These are phyloP conservation scores for Verticillium tricorpus DNA, from an alignment of 2,329 filamentous ascomycete species.

Conservation along the genomic window DNA sequence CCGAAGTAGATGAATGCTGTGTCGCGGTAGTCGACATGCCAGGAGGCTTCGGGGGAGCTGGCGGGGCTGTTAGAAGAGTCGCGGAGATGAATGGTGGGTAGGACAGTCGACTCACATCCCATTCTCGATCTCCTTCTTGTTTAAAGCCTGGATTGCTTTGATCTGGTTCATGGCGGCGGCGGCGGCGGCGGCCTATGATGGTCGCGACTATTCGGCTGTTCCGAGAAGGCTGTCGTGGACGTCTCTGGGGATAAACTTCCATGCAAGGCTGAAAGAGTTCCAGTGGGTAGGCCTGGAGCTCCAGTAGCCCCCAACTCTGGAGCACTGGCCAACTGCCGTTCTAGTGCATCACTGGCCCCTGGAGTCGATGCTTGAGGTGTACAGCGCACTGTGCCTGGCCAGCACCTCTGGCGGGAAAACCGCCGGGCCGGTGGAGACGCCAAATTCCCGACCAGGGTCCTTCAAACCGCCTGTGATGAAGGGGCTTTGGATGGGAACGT, in stretches of 20 bases:
- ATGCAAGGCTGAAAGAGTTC: constrained; percentile 9
- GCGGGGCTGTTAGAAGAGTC: constrained; percentile 2
- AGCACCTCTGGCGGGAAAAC: constrained; percentile 9
- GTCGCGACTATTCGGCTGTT: neutral
- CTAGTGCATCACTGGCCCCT: constrained; percentile 9
- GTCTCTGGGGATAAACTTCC: neutral
- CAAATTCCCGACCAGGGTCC: constrained; percentile 7
- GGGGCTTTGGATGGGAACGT: constrained; percentile 2
- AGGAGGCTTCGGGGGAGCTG: constrained; percentile 81
- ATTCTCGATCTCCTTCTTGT: constrained; percentile 89
- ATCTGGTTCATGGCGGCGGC: constrained; percentile 81
- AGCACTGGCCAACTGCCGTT: constrained; percentile 3
- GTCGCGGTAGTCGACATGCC: constrained; percentile 96
- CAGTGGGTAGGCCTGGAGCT: neutral
- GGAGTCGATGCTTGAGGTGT: neutral
- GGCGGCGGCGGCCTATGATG: constrained; percentile 1
- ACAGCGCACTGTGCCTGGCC: constrained; percentile 6
- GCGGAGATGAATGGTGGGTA: neutral
- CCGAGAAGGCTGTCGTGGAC: neutral
- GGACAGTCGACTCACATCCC: constrained; percentile 57
- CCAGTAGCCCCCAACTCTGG: neutral
- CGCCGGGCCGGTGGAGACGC: constrained; percentile 8
- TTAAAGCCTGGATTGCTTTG: constrained; percentile 85
- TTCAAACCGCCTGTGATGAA: constrained; percentile 4
- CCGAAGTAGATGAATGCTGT: constrained; percentile 97